Conservation (phyloP, 192 early-diverging fungal genomes). For the Hyaloraphidium curvatum region DNA sequence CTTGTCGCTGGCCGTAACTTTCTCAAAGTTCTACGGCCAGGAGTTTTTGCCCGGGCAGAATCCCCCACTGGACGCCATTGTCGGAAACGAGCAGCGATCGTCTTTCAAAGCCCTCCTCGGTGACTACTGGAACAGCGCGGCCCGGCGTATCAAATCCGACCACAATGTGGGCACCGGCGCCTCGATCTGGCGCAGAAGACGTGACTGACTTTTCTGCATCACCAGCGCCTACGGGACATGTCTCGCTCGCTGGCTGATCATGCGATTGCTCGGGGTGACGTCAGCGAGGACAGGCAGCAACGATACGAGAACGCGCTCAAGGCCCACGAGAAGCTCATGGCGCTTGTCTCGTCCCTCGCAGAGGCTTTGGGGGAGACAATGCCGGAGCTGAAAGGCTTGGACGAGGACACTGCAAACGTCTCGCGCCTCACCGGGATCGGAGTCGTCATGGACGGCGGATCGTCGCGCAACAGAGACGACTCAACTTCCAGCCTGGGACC, state of each 20-base stretch:
- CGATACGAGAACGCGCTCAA: slow-evolving; percentile 46
- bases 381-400: slow-evolving; percentile 60
- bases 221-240: slow-evolving; percentile 43
- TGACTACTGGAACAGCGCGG: too few species aligned
- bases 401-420: slow-evolving; percentile 31
- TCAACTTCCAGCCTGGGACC: too few species aligned
- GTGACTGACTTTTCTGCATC: too few species aligned
- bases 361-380: slow-evolving; percentile 51
- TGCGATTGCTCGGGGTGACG: slow-evolving; percentile 57
- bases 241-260: slow-evolving; percentile 60
- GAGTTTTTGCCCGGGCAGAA: slow-evolving; percentile 26
- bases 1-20: slow-evolving; percentile 26
- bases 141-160: too few species aligned
- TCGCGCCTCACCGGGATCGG: too few species aligned
- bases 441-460: too few species aligned
- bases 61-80: too few species aligned
- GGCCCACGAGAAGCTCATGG: slow-evolving; percentile 13
- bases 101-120: too few species aligned
- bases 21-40: slow-evolving; percentile 31
- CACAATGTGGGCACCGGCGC: too few species aligned
- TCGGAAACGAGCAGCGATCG: too few species aligned
- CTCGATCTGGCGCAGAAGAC: too few species aligned
- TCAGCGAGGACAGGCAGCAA: slow-evolving; percentile 61
- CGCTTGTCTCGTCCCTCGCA: slow-evolving; percentile 30
- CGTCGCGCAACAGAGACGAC: too few species aligned